A percentile compares a stretch with the other conserved stretches of the same genome.
phyloP scores from a whole-genome alignment of 768 basidiomycete species.

The Leccinum uliginosum region DNA sequence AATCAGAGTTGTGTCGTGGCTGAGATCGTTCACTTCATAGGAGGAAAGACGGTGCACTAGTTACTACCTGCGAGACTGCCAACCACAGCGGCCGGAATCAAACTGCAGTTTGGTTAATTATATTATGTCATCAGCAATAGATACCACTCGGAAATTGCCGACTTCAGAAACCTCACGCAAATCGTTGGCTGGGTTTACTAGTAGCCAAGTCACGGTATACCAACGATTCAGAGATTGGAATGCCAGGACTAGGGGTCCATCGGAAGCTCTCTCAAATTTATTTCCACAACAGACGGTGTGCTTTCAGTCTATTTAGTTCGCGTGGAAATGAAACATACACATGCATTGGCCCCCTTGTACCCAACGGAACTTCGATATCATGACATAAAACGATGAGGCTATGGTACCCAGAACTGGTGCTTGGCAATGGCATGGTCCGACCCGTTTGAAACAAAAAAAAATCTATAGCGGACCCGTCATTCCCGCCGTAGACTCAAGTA shows the following conservation, averaged over 20 bases:
- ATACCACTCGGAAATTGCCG: neutral
- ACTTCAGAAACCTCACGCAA: neutral
- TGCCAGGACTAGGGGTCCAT: too few species aligned
- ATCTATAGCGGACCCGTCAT: neutral
- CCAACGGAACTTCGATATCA: neutral
- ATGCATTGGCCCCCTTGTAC: too few species aligned
- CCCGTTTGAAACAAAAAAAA: neutral
- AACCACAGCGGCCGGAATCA: too few species aligned
- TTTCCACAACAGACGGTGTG: too few species aligned
- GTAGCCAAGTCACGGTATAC: too few species aligned
- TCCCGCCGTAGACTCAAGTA: neutral
- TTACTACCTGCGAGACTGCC: neutral
- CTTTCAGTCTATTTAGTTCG: too few species aligned
- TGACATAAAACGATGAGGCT: neutral
- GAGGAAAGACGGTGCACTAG: neutral
- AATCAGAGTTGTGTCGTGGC: neutral
- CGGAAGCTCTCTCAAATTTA: too few species aligned
- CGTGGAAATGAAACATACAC: too few species aligned
- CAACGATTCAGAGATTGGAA: too few species aligned
- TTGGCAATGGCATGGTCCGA: neutral
- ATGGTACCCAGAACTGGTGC: neutral
- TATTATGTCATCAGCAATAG: neutral
- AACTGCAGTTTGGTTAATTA: neutral
- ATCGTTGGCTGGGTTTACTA: too few species aligned
- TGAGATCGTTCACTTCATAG: slow-evolving; percentile 4